phyloP scores from a whole-genome alignment of 805 yeast species.

The Isabelozyma rhagii region DNA sequence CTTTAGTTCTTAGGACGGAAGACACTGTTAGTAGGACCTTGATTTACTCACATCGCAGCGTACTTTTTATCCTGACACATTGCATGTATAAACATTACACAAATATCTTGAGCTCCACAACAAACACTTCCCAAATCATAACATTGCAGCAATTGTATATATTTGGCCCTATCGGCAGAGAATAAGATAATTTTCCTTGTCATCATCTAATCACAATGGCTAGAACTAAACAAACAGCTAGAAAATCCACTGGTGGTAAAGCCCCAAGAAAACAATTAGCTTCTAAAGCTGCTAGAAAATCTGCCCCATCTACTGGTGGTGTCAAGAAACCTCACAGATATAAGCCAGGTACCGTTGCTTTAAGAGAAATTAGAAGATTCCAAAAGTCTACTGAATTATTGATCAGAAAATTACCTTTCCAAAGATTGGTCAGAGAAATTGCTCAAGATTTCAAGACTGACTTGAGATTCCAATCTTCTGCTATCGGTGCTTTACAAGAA shows the following conservation, averaged over 20 bases:
- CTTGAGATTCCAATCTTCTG: conserved; percentile 48
- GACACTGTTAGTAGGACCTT: too few relatives aligned
- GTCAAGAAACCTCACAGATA: conserved; percentile 52
- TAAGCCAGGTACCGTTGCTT: conserved; percentile 52
- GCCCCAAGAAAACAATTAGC: conserved; percentile 52
- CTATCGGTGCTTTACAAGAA: conserved; percentile 50
- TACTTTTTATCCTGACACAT: too few relatives aligned
- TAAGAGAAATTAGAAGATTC: conserved; percentile 51
- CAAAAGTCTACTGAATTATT: conserved; percentile 47
- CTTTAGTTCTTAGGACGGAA: too few relatives aligned
- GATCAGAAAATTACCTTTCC: conserved; percentile 50
- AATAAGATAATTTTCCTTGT: neutral
- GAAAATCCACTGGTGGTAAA: conserved; percentile 51
- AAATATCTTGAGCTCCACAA: too few relatives aligned
- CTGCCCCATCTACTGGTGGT: conserved; percentile 50
- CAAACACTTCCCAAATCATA: too few relatives aligned
- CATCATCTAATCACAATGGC: conserved; percentile 30
- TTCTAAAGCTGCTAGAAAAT: conserved; percentile 50
- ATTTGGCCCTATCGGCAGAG: neutral
- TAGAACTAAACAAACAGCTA: conserved; percentile 50
- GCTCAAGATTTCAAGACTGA: conserved; percentile 50
- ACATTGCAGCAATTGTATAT: neutral
- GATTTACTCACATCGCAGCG: too few relatives aligned
- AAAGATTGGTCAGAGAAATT: conserved; percentile 49
- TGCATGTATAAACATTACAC: too few relatives aligned